Evolutionary conservation across 768 basidiomycete genomes (phyloP), one percentile per base, ranked within the genome.

Genomic region (Mycena epipterygia): DNA sequence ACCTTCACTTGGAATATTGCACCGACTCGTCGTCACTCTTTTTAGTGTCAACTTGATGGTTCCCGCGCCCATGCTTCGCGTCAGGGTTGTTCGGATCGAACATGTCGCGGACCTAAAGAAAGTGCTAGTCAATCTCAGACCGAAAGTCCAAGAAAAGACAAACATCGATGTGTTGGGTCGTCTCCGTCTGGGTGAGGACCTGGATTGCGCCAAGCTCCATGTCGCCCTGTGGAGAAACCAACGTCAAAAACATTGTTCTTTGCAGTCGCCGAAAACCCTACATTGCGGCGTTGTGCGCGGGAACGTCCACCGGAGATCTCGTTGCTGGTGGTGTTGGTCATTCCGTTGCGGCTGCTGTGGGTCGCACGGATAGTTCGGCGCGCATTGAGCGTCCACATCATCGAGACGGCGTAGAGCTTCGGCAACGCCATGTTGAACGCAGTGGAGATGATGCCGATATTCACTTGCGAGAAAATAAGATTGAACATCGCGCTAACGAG

Each of bases 381-480:
- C 0, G 79, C 78, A 48, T 82, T 82, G 51, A 82, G 68, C 4
- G 80, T 81, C 80, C 80, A 82, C 80, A 82, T 80, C 81, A 82
- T 82, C 2, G 79, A 81, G 41, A 81, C 74, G 5, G 79, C 81
- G 56, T 81, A 82, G 19, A 82, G 67, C 48, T 80, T 82, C 14
- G 81, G 81, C 12, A 81, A 68, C 14, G 73, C 67, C 68, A 74
- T 73, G 58, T 81, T 81, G 60, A 81, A 81, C 3, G 73, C 79
- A 4, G 75, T 76, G 2, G 78, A 77, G 4, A 80, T 75, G 41
- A 81, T 48, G 3, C 76, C 75, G 8, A 67, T 29, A 55, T 78
- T 78, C 4, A 78, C 42, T 73, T 81, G 80, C 16, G 81, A 80
- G 51, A 81, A 80, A 21, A 81, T 76, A 30, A 82, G 73, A 62